Evolutionary conservation across 2,329 filamentous ascomycete species (phyloP).

Genomic region (Aspergillus sp.): DNA sequence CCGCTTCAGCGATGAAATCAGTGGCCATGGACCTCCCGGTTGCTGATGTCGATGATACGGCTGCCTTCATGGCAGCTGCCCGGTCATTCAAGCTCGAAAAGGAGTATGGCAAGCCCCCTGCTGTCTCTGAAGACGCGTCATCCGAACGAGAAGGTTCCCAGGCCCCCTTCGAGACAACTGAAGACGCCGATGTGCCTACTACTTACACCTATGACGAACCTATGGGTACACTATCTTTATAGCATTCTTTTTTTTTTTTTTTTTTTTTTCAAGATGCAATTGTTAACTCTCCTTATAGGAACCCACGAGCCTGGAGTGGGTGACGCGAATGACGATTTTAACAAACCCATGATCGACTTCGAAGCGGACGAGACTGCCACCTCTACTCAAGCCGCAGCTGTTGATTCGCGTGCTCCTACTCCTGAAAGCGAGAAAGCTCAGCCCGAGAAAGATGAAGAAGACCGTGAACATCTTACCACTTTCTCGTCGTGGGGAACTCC

Average conservation of each 20-base stretch:
- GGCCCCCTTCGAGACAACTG: background rate
- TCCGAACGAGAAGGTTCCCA: conserved; percentile 4
- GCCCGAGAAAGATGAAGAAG: conserved; percentile 20
- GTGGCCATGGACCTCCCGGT: conserved; percentile 8
- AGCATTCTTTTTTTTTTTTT: too few species aligned
- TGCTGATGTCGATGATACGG: conserved; percentile 26
- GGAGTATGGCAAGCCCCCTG: conserved; percentile 4
- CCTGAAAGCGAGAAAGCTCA: background rate
- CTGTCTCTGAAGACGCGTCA: conserved; percentile 4
- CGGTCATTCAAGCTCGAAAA: conserved; percentile 16
- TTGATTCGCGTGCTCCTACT: background rate
- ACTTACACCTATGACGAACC: background rate
- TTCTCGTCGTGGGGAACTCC: conserved; percentile 35
- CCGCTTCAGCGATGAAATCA: background rate
- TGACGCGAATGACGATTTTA: background rate
- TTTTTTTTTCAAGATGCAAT: too few species aligned
- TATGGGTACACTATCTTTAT: background rate
- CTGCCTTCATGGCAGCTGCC: conserved; percentile 29
- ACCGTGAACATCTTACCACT: conserved; percentile 30
- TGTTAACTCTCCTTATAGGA: background rate
- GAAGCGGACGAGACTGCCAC: background rate
- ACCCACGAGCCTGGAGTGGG: background rate
- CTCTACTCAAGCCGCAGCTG: background rate
- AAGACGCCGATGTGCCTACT: background rate
- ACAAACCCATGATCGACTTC: background rate